Base-by-base conservation (phyloP, 108 stramenopile genomes). In the Cyclotella baltica region DNA sequence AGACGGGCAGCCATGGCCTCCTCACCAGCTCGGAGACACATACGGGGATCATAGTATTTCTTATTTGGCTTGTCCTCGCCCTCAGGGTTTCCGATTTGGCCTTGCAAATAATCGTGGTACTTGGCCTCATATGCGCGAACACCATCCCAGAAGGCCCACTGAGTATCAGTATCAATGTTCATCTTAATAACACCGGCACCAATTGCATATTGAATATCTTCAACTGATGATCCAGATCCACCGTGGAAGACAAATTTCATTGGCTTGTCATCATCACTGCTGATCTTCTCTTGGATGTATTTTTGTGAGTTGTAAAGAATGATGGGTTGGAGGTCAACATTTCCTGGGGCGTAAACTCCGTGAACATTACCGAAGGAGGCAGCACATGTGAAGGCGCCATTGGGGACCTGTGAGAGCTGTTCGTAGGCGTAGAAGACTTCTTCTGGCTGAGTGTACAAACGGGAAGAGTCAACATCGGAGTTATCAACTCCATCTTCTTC, bases 121-220 rank as follows among this genome's bases (percentile, higher is more conserved):
- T 92, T 89, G 72, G 89, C 89, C 80, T 97, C 96, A 73, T 93
- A 97, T 10, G 66, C 87, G 56, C 93, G 90, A 59, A 97, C 73
- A 73, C 96, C 97, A 56, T 95, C 93, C 96, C 96, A 97, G 92
- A 84, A 97, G 13, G 88, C 89, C 98, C 98, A 98, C 89, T 98
- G 98, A 59, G 96, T 97, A 76, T 98, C 98, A 52, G 98, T 98
- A 85, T 98, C 98, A 86, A 98, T 96, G 89, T 98, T 98, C 98
- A 98, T 98, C 92, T 98, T 98, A 83, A 98, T 92, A 62, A 96
- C 96, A 56, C 98, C 98, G 57, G 90, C 92, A 47, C 90, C 88
- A 70, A 94, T 89, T 69, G 98, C 96, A 51, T 90, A 89, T 76
- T 87, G 73, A 85, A 98, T 98, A 53, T 98, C 98, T 51, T 94